Evolutionary conservation across 2,329 filamentous ascomycete species (phyloP).

Genomic region (Paecilomyces fulvus): DNA sequence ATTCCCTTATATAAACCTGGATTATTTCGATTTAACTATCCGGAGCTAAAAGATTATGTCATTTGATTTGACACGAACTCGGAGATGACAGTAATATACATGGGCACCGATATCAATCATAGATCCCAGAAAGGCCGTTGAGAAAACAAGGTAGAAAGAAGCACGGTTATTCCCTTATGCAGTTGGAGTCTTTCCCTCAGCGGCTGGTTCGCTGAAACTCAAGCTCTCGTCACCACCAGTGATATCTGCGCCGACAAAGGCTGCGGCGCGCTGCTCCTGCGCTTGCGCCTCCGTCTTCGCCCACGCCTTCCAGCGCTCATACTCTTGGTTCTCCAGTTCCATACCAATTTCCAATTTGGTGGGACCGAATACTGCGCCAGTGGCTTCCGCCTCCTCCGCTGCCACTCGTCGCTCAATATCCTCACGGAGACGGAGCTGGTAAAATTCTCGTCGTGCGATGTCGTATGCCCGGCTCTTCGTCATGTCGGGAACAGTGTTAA

Average conservation of each 20-base stretch:
- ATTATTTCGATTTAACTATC: neutral
- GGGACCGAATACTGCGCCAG: conserved; percentile 84
- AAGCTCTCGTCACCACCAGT: conserved; percentile 27
- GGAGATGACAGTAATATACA: neutral
- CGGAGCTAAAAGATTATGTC: neutral
- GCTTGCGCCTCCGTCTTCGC: conserved; percentile 49
- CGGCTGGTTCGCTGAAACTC: conserved; percentile 1
- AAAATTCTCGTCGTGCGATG: conserved; percentile 80
- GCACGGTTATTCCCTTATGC: neutral
- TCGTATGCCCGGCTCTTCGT: conserved; percentile 70
- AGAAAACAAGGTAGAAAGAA: neutral
- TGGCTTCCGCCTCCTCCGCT: conserved; percentile 74
- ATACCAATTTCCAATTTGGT: conserved; percentile 66
- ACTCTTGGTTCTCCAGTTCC: conserved; percentile 69
- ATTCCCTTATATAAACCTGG: too few species aligned
- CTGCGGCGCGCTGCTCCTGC: conserved; percentile 39
- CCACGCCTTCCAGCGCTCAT: conserved; percentile 80
- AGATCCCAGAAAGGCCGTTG: neutral
- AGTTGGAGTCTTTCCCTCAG: neutral
- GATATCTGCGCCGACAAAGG: conserved; percentile 33
- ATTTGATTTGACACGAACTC: too few species aligned
- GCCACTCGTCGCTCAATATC: conserved; percentile 78
- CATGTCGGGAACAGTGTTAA: conserved; percentile 54
- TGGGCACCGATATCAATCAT: neutral
- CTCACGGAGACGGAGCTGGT: conserved; percentile 69